These are phyloP conservation scores for Leccinum ochraceum DNA, from an alignment of 768 basidiomycete species.

Conservation along the genomic window DNA sequence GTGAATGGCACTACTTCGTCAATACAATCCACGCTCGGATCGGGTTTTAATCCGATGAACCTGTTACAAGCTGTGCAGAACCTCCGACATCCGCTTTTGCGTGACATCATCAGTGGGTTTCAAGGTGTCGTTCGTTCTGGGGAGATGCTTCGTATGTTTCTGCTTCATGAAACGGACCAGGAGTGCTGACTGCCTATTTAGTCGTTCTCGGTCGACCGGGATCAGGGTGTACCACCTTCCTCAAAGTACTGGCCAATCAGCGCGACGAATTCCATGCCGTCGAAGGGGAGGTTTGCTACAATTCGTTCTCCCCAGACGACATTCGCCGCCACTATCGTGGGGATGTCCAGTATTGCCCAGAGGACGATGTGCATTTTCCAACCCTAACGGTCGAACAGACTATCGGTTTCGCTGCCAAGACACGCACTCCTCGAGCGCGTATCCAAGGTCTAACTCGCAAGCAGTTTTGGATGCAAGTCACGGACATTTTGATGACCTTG, in stretches of 20 bases:
- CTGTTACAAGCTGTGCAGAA: constrained; percentile 45
- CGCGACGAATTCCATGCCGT: constrained; percentile 66
- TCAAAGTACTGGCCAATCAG: constrained; percentile 81
- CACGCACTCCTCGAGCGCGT: constrained; percentile 63
- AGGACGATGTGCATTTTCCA: constrained; percentile 86
- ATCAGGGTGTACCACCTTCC: constrained; percentile 81
- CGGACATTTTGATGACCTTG: constrained; percentile 59
- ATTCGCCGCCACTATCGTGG: constrained; percentile 70
- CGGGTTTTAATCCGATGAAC: constrained; percentile 54
- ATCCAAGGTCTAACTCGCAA: constrained; percentile 42
- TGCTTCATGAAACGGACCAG: not conserved
- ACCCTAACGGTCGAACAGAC: constrained; percentile 81
- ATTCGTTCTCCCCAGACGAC: constrained; percentile 67
- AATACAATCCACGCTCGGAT: constrained; percentile 62
- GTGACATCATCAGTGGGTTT: constrained; percentile 54
- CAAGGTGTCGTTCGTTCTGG: constrained; percentile 60
- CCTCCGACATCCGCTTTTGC: constrained; percentile 58
- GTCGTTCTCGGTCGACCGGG: constrained; percentile 87
- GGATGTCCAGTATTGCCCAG: constrained; percentile 78
- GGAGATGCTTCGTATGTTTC: constrained; percentile 65
- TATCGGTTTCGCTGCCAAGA: constrained; percentile 65
- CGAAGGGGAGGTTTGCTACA: constrained; percentile 72
- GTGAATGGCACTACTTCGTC: constrained; percentile 58
- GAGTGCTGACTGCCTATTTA: constrained; percentile 27
- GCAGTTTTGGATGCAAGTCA: constrained; percentile 18